Evolutionary conservation across 176 grass and related monocot species (phyloP), one percentile per base, ranked within the genome.

Genomic region (Zizania latifolia): DNA sequence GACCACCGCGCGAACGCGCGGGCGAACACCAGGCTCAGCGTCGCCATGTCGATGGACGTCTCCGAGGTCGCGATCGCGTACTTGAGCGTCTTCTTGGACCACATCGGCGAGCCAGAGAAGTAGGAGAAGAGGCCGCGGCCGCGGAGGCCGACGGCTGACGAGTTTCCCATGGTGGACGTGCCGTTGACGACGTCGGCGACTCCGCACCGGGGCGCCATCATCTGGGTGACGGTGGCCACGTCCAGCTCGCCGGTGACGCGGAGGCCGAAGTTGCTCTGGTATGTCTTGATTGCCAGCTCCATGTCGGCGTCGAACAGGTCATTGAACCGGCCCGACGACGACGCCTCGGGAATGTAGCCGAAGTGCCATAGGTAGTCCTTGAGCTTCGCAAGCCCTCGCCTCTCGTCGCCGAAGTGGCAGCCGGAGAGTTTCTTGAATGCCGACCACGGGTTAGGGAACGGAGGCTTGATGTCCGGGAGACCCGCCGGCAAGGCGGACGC

Each of bases 181-280:
- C 83, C 91, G 30, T 98, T 98, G 65, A 94, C 60, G 15, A 94
- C 64, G 71, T 98, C 95, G 0, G 91, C 81, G 41, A 98, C 95
- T 30, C 95, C 95, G 70, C 95, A 98, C 19, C 95, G 91, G 0
- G 95, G 91, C 1, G 71, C 69, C 54, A 98, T 83, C 79, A 98
- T 85, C 85, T 92, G 82, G 19, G 79, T 2, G 10, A 98, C 16
- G 14, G 95, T 98, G 26, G 72, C 0, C 22, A 53, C 17, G 78
- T 98, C 95, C 36, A 98, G 82, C 10, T 31, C 35, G 32, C 95
- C 95, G 1, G 83, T 92, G 66, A 38, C 16, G 31, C 86, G 61
- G 29, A 98, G 84, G 0, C 91, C 86, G 48, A 98, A 87, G 75
- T 84, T 91, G 6, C 46, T 50, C 79, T 98, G 95, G 84, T 98